These are phyloP conservation scores for Spathaspora sp. DNA, from an alignment of 805 yeast genomes.

Conservation along the genomic window DNA sequence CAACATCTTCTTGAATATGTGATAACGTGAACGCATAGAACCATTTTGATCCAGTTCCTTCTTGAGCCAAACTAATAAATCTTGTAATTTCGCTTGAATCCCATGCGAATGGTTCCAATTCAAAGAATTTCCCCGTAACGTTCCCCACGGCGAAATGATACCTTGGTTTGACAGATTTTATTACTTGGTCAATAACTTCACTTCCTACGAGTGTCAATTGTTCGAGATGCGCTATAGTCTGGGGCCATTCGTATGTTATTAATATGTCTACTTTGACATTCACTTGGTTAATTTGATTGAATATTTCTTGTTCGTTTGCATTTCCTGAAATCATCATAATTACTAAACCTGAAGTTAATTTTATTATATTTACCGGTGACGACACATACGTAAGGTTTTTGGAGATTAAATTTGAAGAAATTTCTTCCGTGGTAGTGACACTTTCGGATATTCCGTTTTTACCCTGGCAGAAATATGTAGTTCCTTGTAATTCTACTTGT, in stretches of 20 bases:
- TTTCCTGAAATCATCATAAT: slow-evolving; percentile 43
- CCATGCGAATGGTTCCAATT: slow-evolving; percentile 60
- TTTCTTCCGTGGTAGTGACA: not conserved
- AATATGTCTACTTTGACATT: slow-evolving; percentile 45
- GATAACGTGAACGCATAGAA: slow-evolving; percentile 61
- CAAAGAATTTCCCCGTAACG: slow-evolving; percentile 46
- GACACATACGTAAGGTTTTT: slow-evolving; percentile 26
- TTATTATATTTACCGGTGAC: slow-evolving; percentile 30
- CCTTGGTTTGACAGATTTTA: slow-evolving; percentile 48
- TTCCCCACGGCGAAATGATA: slow-evolving; percentile 65
- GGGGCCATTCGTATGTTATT: slow-evolving; percentile 54
- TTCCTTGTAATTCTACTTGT: slow-evolving; percentile 13
- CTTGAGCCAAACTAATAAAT: slow-evolving; percentile 62
- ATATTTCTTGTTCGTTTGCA: slow-evolving; percentile 4
- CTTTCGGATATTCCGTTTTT: slow-evolving; percentile 14
- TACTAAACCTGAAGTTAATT: slow-evolving; percentile 42
- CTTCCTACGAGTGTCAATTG: slow-evolving; percentile 44
- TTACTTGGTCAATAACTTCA: slow-evolving; percentile 41
- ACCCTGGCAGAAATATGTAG: slow-evolving; percentile 24
- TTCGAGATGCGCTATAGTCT: slow-evolving; percentile 41
- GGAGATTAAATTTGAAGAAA: slow-evolving; percentile 14
- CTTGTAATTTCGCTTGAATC: slow-evolving; percentile 46
- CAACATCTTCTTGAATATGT: slow-evolving; percentile 6
- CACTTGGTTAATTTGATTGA: not conserved
- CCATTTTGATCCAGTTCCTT: slow-evolving; percentile 58